phyloP scores from a whole-genome alignment of 331 rosid genomes.

The Erythrophleum ivorense region DNA sequence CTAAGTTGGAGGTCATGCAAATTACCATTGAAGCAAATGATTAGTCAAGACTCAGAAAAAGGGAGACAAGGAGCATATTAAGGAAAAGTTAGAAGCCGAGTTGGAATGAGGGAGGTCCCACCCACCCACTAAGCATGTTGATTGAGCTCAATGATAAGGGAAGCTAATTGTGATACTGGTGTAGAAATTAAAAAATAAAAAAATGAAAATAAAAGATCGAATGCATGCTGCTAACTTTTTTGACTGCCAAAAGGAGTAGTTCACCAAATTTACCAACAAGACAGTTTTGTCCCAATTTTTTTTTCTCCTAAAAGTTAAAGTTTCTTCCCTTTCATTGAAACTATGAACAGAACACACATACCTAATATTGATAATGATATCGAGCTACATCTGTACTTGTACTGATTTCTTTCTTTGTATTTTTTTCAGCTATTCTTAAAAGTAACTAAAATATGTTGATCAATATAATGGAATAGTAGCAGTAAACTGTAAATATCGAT shows the following conservation, averaged over 20 bases:
- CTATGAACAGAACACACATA: not conserved
- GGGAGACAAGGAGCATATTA: conserved; percentile 58
- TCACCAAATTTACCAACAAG: conserved; percentile 37
- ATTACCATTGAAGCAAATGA: conserved; percentile 41
- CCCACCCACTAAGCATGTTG: conserved; percentile 53
- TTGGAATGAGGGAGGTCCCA: conserved; percentile 48
- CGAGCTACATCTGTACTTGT: not conserved
- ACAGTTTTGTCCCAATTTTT: not conserved
- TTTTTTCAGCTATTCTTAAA: not conserved
- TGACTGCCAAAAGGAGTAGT: conserved; percentile 49
- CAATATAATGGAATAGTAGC: no score
- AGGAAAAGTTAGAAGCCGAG: conserved; percentile 49
- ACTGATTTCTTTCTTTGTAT: no score
- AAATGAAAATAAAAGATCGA: no score
- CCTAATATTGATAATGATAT: not conserved
- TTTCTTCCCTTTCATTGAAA: not conserved
- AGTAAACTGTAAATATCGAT: not conserved
- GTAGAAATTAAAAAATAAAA: not conserved
- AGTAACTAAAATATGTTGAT: not conserved
- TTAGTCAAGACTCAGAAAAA: conserved; percentile 44
- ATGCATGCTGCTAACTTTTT: conserved; percentile 41
- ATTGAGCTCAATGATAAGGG: conserved; percentile 45
- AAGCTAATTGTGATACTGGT: conserved; percentile 28
- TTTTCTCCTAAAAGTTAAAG: not conserved
- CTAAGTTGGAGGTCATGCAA: conserved; percentile 45